Evolutionary conservation across 2,329 filamentous ascomycete species (phyloP).

Genomic region (Calonectria montana): DNA sequence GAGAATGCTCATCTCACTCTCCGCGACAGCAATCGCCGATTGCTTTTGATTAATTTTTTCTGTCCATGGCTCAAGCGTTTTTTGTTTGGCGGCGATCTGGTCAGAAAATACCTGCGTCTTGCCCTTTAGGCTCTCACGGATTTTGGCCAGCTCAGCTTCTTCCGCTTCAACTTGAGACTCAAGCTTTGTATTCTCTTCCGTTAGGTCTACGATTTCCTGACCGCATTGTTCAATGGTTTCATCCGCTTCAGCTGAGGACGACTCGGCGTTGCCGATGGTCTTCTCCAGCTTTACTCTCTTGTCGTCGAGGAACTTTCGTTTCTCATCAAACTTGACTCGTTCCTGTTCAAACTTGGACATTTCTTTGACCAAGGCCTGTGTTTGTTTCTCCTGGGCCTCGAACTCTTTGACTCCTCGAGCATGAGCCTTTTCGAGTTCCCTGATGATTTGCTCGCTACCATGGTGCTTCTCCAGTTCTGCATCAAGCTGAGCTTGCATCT

Average conservation of each 20-base stretch:
- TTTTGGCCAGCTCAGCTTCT: conserved; percentile 83
- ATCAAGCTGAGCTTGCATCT: conserved; percentile 89
- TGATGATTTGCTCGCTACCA: conserved; percentile 90
- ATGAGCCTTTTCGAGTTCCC: conserved; percentile 86
- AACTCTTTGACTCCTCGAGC: conserved; percentile 85
- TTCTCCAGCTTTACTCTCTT: conserved; percentile 98
- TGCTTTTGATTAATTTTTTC: conserved; percentile 97
- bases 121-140: conserved; percentile 89
- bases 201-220: conserved; percentile 81
- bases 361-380: conserved; percentile 84
- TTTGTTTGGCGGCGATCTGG: conserved; percentile 91
- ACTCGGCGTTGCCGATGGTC: conserved; percentile 80
- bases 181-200: conserved; percentile 78
- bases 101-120: conserved; percentile 97
- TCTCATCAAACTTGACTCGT: conserved; percentile 96
- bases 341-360: conserved; percentile 96
- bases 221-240: conserved; percentile 82
- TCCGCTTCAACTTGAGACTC: conserved; percentile 82
- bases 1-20: conserved; percentile 93
- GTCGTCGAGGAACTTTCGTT: conserved; percentile 89
- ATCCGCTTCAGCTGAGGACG: conserved; percentile 78
- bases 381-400: conserved; percentile 83
- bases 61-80: conserved; percentile 94
- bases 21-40: conserved; percentile 91
- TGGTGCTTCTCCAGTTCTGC: conserved; percentile 91